Percentiles rank a stretch among this genome's conserved stretches.
phyloP scores from a whole-genome alignment of 495 filamentous ascomycete genomes.

The Ramalina intermedia region DNA sequence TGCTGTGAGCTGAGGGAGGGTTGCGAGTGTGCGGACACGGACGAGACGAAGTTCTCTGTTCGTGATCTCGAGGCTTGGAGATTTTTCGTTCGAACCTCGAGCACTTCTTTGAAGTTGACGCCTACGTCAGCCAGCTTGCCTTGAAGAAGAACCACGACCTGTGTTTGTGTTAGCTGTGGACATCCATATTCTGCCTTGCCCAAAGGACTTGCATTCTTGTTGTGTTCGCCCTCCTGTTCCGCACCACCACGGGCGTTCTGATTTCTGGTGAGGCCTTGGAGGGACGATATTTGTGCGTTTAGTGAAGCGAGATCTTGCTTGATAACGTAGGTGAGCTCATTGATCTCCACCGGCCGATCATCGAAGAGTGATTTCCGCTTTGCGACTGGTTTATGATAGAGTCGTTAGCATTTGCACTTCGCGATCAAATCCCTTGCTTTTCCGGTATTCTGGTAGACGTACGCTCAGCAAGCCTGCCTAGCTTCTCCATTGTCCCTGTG shows the following conservation, averaged over 20 bases:
- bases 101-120: conserved; percentile 90
- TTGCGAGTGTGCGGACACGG: conserved; percentile 68
- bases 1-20: conserved; percentile 39
- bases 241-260: conserved; percentile 36
- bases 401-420: neutral
- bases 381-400: conserved; percentile 44
- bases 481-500: conserved; percentile 79
- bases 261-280: conserved; percentile 56
- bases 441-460: conserved; percentile 6
- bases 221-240: conserved; percentile 89
- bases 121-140: conserved; percentile 89
- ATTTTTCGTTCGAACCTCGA: conserved; percentile 95
- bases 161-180: conserved; percentile 13
- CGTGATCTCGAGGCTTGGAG: conserved; percentile 85
- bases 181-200: neutral
- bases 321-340: conserved; percentile 89
- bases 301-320: conserved; percentile 90
- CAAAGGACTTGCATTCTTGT: conserved; percentile 57
- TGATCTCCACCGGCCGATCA: conserved; percentile 90
- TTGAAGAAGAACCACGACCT: conserved; percentile 78
- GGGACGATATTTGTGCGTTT: conserved; percentile 68
- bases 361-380: conserved; percentile 96
- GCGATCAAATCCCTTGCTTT: neutral
- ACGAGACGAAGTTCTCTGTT: conserved; percentile 92
- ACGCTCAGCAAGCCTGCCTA: conserved; percentile 83